These are phyloP conservation scores for Ustilago tritici DNA, from an alignment of 1,284 basidiomycete species.

Conservation along the genomic window DNA sequence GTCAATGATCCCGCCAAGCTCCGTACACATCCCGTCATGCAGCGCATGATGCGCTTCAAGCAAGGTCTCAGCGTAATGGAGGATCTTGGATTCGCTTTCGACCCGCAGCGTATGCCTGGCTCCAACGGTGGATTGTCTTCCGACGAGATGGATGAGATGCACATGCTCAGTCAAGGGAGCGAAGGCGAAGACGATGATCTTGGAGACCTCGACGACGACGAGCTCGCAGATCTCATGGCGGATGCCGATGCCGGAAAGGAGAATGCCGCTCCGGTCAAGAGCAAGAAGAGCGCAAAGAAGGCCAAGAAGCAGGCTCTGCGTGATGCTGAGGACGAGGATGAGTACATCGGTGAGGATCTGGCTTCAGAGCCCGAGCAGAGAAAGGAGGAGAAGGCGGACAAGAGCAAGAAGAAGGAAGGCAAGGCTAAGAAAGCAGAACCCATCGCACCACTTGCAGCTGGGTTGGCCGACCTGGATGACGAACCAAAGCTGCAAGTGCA, in stretches of 20 bases:
- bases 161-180: slow-evolving; percentile 51
- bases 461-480: slow-evolving; percentile 44
- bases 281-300: slow-evolving; percentile 20
- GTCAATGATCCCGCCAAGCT: slow-evolving; percentile 50
- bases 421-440: slow-evolving; percentile 35
- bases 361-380: not conserved
- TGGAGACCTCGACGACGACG: slow-evolving; percentile 58
- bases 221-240: slow-evolving; percentile 50
- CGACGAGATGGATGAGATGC: slow-evolving; percentile 48
- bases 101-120: slow-evolving; percentile 25
- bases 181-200: slow-evolving; percentile 59
- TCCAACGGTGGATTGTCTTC: slow-evolving; percentile 23
- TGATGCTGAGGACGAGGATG: slow-evolving; percentile 16
- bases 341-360: slow-evolving; percentile 9
- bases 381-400: slow-evolving; percentile 23
- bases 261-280: slow-evolving; percentile 27
- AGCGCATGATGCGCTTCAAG: slow-evolving; percentile 86
- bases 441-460: slow-evolving; percentile 50
- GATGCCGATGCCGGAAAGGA: slow-evolving; percentile 57
- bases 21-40: slow-evolving; percentile 76
- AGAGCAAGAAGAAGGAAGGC: slow-evolving; percentile 25
- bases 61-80: slow-evolving; percentile 80
- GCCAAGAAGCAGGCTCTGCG: slow-evolving; percentile 18
- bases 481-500: slow-evolving; percentile 45
- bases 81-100: slow-evolving; percentile 63